Base-by-base conservation (phyloP, 192 early-diverging fungal species). In the Phycomyces nitens region DNA sequence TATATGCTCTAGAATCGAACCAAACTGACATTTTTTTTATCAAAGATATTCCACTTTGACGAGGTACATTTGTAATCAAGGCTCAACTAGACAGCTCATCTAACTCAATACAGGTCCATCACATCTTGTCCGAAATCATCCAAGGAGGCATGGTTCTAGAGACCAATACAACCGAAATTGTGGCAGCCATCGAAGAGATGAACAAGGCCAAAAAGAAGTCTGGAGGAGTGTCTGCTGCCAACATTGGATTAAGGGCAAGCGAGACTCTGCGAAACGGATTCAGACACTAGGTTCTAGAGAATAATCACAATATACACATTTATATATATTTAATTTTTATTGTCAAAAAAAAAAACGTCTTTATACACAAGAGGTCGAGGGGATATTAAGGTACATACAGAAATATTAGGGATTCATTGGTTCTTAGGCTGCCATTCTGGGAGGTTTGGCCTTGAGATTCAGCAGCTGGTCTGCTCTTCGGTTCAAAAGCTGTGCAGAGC, bases 31-130 rank as follows among this genome's bases (percentile, higher is more conserved):
- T n/a, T n/a, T n/a, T n/a, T n/a, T n/a, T n/a, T n/a, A n/a, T n/a
- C n/a, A n/a, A n/a, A 88, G 86, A 96, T 96, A 50, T 96, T 96
- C 73, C 86, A 93, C 60, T 94, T 93, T 70, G 91, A 96, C 57
- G 90, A 96, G 62, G 86, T 83, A 56, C 3, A 11, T 11, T 47
- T n/a, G 12, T 6, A 14, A 11, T 47, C 18, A 14, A 3, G 12
- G 12, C 12, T 47, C 12, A 14, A 47, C 11, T 6, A 47, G 15
- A 11, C 3, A n/a, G 11, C 44, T 47, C 3, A 43, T 24, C 39
- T 15, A 34, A 7, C 29, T 34, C 7, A 34, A 34, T 34, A 15
- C 0, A 83, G 77, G 83, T 91, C 4, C 88, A 91, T 57, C 84
- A 93, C 65, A 86, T 95, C 50, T 66, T 97, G 51, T 81, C 86